Conservation (phyloP, 805 yeast species). For the Kuraishia capsulata region DNA sequence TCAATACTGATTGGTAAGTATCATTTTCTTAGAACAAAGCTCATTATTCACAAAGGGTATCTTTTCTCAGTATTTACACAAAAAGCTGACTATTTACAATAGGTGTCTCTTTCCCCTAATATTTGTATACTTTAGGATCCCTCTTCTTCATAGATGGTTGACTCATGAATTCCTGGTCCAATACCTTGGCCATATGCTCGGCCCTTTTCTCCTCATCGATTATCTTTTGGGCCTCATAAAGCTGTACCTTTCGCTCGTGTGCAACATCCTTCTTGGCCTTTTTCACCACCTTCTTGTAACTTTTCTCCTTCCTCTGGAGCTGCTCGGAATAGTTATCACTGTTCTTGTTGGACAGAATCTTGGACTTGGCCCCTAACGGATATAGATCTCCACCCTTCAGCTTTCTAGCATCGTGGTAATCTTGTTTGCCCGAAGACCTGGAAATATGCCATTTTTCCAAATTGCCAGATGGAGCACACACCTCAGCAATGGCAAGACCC, state of each 20-base stretch:
- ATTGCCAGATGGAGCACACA: slow-evolving; percentile 73
- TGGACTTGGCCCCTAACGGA: slow-evolving; percentile 62
- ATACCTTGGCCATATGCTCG: slow-evolving; percentile 14
- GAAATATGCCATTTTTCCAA: slow-evolving; percentile 86
- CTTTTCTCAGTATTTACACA: no score
- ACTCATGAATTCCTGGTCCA: slow-evolving; percentile 2
- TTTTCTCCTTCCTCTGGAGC: slow-evolving; percentile 22
- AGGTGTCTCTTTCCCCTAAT: background rate
- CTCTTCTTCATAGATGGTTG: slow-evolving; percentile 1
- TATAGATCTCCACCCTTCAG: slow-evolving; percentile 79
- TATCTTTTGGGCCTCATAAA: slow-evolving; percentile 9
- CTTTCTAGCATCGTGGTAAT: slow-evolving; percentile 87
- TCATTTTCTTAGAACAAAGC: no score
- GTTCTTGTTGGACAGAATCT: slow-evolving; percentile 25
- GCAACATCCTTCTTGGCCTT: slow-evolving; percentile 16
- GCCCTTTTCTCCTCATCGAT: slow-evolving; percentile 11
- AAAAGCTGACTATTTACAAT: background rate
- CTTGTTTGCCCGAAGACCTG: slow-evolving; percentile 61
- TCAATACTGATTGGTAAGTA: no score
- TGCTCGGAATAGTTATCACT: slow-evolving; percentile 19
- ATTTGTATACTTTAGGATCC: background rate
- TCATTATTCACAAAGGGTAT: no score
- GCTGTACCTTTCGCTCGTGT: slow-evolving; percentile 16
- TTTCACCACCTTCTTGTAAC: slow-evolving; percentile 12
- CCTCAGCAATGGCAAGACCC: slow-evolving; percentile 71